These are phyloP conservation scores for Euphrasia arctica DNA, from an alignment of 305 asterid genomes.

Conservation along the genomic window DNA sequence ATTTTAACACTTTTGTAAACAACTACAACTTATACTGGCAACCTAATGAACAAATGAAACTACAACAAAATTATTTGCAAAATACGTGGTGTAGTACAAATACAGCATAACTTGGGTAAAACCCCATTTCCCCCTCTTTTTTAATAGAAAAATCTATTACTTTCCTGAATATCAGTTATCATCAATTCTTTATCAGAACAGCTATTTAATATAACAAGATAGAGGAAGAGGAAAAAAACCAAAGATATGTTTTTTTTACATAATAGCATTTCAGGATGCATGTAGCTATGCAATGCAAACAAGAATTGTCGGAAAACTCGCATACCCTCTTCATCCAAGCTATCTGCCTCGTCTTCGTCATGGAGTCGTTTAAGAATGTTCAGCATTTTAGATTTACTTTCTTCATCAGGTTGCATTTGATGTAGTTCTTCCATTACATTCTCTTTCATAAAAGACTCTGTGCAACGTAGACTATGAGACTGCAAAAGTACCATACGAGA, in stretches of 20 bases:
- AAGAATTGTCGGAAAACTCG: conserved; percentile 9
- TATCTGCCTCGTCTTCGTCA: conserved; percentile 56
- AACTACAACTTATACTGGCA: not conserved
- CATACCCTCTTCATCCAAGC: conserved; percentile 59
- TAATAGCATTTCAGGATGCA: conserved; percentile 5
- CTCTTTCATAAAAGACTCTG: conserved; percentile 87
- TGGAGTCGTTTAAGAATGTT: conserved; percentile 79
- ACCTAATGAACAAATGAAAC: conserved; percentile 1
- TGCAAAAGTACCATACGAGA: conserved; percentile 28
- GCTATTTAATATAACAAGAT: not conserved
- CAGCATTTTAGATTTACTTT: conserved; percentile 66
- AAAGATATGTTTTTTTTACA: conserved; percentile 11
- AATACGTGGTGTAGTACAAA: conserved; percentile 3
- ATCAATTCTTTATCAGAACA: conserved; percentile 7
- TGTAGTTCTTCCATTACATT: conserved; percentile 74
- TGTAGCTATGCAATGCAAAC: conserved; percentile 13
- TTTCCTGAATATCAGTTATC: not conserved
- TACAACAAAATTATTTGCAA: not conserved
- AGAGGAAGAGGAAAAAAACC: too few species aligned
- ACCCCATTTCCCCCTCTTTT: too few species aligned
- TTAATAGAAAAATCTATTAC: not conserved
- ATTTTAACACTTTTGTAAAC: conserved; percentile 1
- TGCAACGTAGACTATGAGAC: conserved; percentile 86
- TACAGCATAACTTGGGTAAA: not conserved
- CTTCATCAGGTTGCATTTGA: conserved; percentile 52